Base-by-base conservation (phyloP, 73 alveolate species). In the Urostyla sp. region DNA sequence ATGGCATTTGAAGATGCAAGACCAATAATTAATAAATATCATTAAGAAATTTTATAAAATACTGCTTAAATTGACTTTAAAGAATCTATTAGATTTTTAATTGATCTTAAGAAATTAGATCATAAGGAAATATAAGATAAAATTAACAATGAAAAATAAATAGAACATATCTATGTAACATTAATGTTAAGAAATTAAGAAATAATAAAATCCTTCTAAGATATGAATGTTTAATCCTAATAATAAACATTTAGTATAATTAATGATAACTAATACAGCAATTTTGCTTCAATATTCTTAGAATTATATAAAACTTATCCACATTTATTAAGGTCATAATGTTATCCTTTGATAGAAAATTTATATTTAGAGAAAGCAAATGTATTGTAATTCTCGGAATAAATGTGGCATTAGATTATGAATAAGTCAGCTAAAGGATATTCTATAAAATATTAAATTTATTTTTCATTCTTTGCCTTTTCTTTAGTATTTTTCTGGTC, bases 141-240 rank as follows among this genome's bases (percentile, higher is more conserved):
- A 15, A 10, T 40, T 11, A 40, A 55, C 8, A 4, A 55, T 4
- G 6, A 6, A 6, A 7, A 55, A 23, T 27, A 59, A 36, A 59
- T 59, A 8, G 57, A 59, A 34, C 55, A 59, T 32, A 52, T 59
- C 10, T 59, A 59, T 59, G 76, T 26, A 13, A 59, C 76, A 5
- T 36, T 59, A 59, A 59, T 59, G 76, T 31, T 7, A 4, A 59
- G 76, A 59, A 28, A 59, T 32, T 35, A 59, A 34, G 6, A 59
- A 28, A 32, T n/a, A n/a, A n/a, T n/a, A n/a, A n/a, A 34, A 8
- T 23, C 32, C 10, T 59, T 59, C 35, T 52, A 59, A 10, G 24
- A 59, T 8, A 6, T 24, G 13, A 59, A 59, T 56, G n/a, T n/a
- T n/a, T n/a, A n/a, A n/a, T n/a, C n/a, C n/a, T n/a, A n/a, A n/a